Conservation (phyloP, 495 filamentous ascomycete genomes). For the Evernia prunastri region DNA sequence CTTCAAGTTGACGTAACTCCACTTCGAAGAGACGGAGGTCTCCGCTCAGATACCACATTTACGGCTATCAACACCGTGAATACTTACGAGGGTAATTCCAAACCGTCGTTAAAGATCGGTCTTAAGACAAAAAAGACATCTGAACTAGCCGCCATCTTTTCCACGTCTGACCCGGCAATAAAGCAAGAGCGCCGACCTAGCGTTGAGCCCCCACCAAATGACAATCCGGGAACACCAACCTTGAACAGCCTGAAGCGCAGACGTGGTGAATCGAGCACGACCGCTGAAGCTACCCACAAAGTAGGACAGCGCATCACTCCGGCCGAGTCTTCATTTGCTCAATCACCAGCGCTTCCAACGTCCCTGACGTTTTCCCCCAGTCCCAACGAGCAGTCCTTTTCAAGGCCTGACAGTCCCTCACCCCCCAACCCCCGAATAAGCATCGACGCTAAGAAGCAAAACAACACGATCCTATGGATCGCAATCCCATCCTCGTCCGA, state of each 20-base stretch:
- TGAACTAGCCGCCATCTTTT: neutral
- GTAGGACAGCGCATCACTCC: neutral
- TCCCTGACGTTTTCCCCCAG: neutral
- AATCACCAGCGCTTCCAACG: neutral
- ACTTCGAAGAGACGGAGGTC: neutral
- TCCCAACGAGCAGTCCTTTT: neutral
- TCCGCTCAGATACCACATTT: neutral
- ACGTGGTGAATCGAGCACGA: neutral
- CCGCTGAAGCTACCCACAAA: neutral
- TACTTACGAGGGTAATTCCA: neutral
- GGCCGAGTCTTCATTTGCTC: neutral
- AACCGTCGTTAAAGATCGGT: neutral
- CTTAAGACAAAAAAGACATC: neutral
- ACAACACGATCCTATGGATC: neutral
- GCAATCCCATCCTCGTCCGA: neutral
- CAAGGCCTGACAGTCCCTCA: neutral
- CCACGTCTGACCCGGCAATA: neutral
- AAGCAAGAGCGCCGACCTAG: neutral
- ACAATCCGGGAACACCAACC: neutral
- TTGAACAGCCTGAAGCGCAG: neutral
- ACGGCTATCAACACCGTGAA: neutral
- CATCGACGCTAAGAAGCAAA: neutral
- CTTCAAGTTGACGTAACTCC: neutral
- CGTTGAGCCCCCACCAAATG: neutral
- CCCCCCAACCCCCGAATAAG: neutral